Evolutionary conservation across 352 stramenopile species (phyloP), one percentile per base, ranked within the genome.

Genomic region (Halophytophthora polymorphica): DNA sequence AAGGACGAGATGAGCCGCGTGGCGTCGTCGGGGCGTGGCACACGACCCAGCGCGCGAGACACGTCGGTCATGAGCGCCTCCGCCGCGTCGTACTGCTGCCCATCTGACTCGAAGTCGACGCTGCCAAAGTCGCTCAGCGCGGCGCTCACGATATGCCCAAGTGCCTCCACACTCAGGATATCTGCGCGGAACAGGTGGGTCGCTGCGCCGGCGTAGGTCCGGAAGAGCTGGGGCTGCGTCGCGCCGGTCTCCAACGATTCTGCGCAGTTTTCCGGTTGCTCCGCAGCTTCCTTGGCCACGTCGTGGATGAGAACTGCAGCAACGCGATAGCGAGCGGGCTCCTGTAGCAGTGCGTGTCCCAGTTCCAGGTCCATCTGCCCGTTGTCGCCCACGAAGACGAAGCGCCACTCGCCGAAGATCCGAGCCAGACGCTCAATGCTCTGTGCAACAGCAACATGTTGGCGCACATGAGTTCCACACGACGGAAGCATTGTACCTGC

Each of bases 101-200:
- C 31, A 5, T 45, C 31, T 15, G 70, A 75, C 40, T 81, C 73
- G 43, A 81, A 81, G 25, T 45, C 41, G 23, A 84, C 79, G 11
- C 53, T 51, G 6, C 53, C 56, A 34, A 71, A 75, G 3, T 68
- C 57, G 0, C 28, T 36, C n/a, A 52, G 51, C 2, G 67, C 57
- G 15, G 81, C 70, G 15, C 70, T 58, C 38, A 62, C 49, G 31
- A 84, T 61, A 1, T 67, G 56, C 6, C 52, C 48, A 1, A 66
- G 53, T 13, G 63, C 42, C 18, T 81, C 50, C n/a, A 81, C 41
- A 1, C 70, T 56, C 7, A 68, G 31, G 18, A 84, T 81, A 56
- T 84, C 81, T 29, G 73, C 77, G n/a, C 56, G 60, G 53, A 84
- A 84, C 23, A 72, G 46, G 22, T 70, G 66, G 25, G 25, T 31